Conservation (phyloP, 2,329 filamentous ascomycete genomes). For the Fulvia fulva region DNA sequence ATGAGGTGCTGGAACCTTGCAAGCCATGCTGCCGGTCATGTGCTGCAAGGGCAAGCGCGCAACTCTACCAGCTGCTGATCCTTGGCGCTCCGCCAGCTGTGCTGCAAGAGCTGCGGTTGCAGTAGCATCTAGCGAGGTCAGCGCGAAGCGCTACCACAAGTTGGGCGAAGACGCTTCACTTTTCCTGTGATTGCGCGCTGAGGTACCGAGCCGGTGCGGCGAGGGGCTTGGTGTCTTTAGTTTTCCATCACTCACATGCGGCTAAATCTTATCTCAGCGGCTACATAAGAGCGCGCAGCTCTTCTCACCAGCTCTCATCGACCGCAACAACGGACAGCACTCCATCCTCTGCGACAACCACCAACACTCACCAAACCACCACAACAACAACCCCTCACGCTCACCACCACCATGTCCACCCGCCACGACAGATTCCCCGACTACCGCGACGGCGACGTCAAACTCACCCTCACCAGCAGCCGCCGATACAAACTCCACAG, state of each 20-base stretch:
- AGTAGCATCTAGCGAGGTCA: too few species aligned
- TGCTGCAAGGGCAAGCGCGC: too few species aligned
- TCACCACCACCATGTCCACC: background rate
- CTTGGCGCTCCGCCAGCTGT: too few species aligned
- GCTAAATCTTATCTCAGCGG: background rate
- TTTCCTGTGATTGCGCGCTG: background rate
- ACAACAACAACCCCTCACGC: background rate
- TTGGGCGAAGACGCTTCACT: background rate
- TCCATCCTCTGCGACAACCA: background rate
- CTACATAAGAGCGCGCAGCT: background rate
- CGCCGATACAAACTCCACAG: constrained; percentile 41
- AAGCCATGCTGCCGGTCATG: too few species aligned
- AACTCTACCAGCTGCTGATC: too few species aligned
- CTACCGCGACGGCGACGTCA: constrained; percentile 40
- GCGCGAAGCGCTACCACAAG: too few species aligned
- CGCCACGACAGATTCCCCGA: constrained; percentile 31
- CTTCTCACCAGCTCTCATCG: background rate
- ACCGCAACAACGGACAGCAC: background rate
- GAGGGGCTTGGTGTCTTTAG: background rate
- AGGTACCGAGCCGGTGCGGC: background rate
- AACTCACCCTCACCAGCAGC: constrained; percentile 34
- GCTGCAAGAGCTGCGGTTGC: too few species aligned
- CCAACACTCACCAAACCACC: background rate
- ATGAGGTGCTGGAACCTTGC: too few species aligned
- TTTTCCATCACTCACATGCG: background rate